These are phyloP conservation scores for Penicillium taxi DNA, from an alignment of 495 filamentous ascomycete genomes.

Conservation along the genomic window DNA sequence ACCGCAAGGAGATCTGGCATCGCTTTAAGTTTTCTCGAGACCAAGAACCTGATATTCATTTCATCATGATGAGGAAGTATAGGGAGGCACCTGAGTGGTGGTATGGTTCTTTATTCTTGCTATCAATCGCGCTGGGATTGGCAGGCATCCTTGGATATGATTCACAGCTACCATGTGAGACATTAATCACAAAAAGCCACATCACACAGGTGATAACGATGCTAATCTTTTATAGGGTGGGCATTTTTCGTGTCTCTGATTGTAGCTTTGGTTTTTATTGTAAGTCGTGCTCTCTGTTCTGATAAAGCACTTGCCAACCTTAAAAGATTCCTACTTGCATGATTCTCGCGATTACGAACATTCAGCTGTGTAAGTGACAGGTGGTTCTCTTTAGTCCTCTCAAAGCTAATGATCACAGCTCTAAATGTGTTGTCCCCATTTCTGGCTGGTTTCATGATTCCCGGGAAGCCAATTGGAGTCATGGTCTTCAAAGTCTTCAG, in stretches of 20 bases:
- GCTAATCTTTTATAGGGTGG: conserved; percentile 40
- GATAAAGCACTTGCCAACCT: not conserved
- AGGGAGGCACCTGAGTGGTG: conserved; percentile 21
- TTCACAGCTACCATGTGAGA: conserved; percentile 42
- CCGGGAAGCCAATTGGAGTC: conserved; percentile 49
- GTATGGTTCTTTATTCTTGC: conserved; percentile 15
- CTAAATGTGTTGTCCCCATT: conserved; percentile 57
- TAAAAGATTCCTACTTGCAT: conserved; percentile 22
- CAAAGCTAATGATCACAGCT: conserved; percentile 25
- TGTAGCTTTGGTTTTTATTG: conserved; percentile 17
- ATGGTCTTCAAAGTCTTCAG: conserved; percentile 65
- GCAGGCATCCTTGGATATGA: conserved; percentile 47
- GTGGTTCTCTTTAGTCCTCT: not conserved
- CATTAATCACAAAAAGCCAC: not conserved
- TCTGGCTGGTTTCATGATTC: conserved; percentile 55
- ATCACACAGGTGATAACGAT: too few relatives aligned
- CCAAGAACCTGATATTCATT: conserved; percentile 43
- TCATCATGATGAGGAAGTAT: conserved; percentile 20
- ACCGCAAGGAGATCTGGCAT: conserved; percentile 50
- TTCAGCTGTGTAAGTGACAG: conserved; percentile 22
- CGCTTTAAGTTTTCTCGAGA: conserved; percentile 44
- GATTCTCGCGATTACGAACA: conserved; percentile 49
- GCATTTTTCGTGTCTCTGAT: conserved; percentile 46
- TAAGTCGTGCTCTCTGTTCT: conserved; percentile 4
- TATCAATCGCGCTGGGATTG: conserved; percentile 45